phyloP scores from a whole-genome alignment of 2,329 filamentous ascomycete species.

The Aspergillus versicolor region DNA sequence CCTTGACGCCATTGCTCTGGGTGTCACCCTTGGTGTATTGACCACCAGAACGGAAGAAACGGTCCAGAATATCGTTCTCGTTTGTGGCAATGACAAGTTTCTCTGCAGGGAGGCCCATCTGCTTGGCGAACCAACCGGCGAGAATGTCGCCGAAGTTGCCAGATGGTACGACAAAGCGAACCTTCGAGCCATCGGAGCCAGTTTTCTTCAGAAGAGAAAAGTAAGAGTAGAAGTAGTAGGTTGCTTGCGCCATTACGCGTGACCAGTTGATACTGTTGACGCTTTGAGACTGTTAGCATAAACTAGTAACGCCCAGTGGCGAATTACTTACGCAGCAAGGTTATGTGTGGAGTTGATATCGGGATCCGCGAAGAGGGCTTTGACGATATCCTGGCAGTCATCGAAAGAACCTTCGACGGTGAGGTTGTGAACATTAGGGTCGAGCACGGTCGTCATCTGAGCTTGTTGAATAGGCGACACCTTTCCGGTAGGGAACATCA shows the following conservation, averaged over 20 bases:
- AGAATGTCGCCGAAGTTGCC: conserved; percentile 97
- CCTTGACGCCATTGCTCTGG: conserved; percentile 69
- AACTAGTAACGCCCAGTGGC: not conserved
- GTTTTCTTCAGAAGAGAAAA: conserved; percentile 69
- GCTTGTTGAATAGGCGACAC: conserved; percentile 91
- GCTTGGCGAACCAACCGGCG: conserved; percentile 80
- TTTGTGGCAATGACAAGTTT: conserved; percentile 93
- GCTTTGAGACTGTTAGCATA: not conserved
- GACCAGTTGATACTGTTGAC: conserved; percentile 98
- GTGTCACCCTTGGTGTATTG: conserved; percentile 82
- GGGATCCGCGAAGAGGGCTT: conserved; percentile 83
- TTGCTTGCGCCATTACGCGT: conserved; percentile 91
- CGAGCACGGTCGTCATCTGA: conserved; percentile 93
- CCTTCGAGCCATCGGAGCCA: conserved; percentile 55
- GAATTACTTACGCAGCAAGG: conserved; percentile 63
- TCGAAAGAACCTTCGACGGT: conserved; percentile 90
- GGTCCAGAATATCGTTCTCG: conserved; percentile 93
- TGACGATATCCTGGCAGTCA: conserved; percentile 95
- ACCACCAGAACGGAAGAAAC: conserved; percentile 79
- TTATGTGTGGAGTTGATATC: conserved; percentile 79
- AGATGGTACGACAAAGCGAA: conserved; percentile 87
- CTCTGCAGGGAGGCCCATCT: conserved; percentile 83
- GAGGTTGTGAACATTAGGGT: conserved; percentile 89
- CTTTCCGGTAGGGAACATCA: conserved; percentile 86
- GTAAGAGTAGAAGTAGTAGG: conserved; percentile 96